Conservation (phyloP, 352 stramenopile genomes). For the Pilasporangium apinafurcum region DNA sequence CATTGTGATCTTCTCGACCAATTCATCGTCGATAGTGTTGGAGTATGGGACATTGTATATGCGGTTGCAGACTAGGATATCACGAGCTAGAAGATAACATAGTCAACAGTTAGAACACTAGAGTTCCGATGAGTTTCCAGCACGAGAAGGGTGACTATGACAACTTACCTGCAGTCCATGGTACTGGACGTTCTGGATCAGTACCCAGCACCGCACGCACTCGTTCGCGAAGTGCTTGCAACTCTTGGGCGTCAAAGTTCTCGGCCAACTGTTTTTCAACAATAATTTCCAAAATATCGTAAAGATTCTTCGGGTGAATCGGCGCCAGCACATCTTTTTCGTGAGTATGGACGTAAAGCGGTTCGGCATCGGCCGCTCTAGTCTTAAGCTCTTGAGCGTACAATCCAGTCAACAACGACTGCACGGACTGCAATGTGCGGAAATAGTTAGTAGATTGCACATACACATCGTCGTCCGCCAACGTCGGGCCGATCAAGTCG, state of each 20-base stretch:
- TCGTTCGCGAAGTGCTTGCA: constrained; percentile 7
- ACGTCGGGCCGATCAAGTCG: neutral
- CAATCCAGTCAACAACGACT: constrained; percentile 9
- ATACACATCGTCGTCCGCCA: constrained; percentile 8
- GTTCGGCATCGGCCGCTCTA: constrained; percentile 2
- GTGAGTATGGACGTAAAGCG: constrained; percentile 6
- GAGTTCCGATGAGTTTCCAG: too few relatives aligned
- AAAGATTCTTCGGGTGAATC: constrained; percentile 8
- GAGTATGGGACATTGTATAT: constrained; percentile 11
- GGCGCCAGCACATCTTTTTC: constrained; percentile 3
- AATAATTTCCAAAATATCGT: constrained; percentile 5
- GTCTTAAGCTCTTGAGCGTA: too few relatives aligned
- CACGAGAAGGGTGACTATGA: too few relatives aligned
- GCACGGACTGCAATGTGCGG: constrained; percentile 16
- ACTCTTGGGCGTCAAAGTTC: constrained; percentile 1
- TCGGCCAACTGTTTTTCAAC: constrained; percentile 4
- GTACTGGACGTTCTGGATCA: constrained; percentile 2
- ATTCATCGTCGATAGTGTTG: constrained; percentile 6
- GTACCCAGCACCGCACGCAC: constrained; percentile 2
- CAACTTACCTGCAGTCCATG: constrained; percentile 18
- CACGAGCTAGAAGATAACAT: too few relatives aligned
- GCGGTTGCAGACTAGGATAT: constrained; percentile 15
- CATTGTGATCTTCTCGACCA: constrained; percentile 8
- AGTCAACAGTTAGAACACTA: too few relatives aligned
- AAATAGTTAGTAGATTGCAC: constrained; percentile 20